Base-by-base conservation (phyloP, 352 stramenopile species). In the Pilasporangium apinafurcum region DNA sequence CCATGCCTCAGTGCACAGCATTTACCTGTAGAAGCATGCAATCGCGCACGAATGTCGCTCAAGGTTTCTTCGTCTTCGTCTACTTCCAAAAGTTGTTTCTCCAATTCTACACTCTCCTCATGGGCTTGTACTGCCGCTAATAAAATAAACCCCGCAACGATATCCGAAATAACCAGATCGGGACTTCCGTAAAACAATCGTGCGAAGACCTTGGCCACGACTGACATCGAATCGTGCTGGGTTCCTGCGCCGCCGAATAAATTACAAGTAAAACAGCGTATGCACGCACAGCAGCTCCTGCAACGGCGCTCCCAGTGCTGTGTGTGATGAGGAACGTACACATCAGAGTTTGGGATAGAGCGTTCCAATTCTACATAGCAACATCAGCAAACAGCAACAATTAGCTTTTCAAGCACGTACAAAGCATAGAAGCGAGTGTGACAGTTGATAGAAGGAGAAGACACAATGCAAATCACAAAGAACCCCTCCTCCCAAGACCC, bases 101-200 rank as follows among this genome's bases (percentile, higher is more conserved):
- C 47, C 16, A 57, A 46, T 44, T 87, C 62, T 4, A 65, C 30
- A 20, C 54, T 47, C 17, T 83, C 76, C 49, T 94, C 82, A 36
- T 92, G 71, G 18, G 80, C 78, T 31, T 94, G 83, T 4, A 94
- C 80, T 1, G 80, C 80, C 0, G 79, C 80, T 3, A 94, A 40
- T 17, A 94, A 45, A 26, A 94, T 77, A 41, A 92, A 94, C 1
- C 83, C 83, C 0, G 83, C 83, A 21, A 92, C 68, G 44, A 94
- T 91, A 41, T 94, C 83, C 48, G 83, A 94, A 29, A 92, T 86
- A 14, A 94, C 83, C 25, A 94, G 74, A 41, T 94, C 80, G 3
- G 80, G 83, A 40, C 75, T 92, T 10, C 83, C 83, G 44, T 92
- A 92, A 35, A 94, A 94, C 29, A 94, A 71, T 8, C 80, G 68